phyloP scores from a whole-genome alignment of 495 filamentous ascomycete species.

The Paragyromitra xinjiangensis region DNA sequence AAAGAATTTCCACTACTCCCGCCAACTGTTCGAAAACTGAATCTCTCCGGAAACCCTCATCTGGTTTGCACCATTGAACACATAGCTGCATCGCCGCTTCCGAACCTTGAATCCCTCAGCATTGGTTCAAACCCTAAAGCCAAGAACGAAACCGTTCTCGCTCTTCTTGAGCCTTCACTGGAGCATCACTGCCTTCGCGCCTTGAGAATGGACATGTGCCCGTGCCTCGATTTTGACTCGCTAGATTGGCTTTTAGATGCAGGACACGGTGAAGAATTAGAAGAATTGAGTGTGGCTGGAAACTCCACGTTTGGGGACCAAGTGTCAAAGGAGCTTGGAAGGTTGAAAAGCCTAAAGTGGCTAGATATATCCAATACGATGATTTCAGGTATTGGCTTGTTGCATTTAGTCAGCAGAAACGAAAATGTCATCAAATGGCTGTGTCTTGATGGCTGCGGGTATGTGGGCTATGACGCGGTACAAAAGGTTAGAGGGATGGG shows the following conservation, averaged over 20 bases:
- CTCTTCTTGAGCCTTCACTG: slow-evolving; percentile 22
- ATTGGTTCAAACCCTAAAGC: slow-evolving; percentile 31
- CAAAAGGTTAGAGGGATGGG: slow-evolving; percentile 38
- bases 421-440: slow-evolving; percentile 41
- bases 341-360: slow-evolving; percentile 28
- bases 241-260: slow-evolving; percentile 39
- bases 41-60: slow-evolving; percentile 31
- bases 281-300: slow-evolving; percentile 37
- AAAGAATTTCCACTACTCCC: slow-evolving; percentile 37
- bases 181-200: slow-evolving; percentile 16
- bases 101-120: slow-evolving; percentile 20
- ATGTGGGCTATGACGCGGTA: slow-evolving; percentile 49
- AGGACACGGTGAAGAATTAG: slow-evolving; percentile 24
- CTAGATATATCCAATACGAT: slow-evolving; percentile 51
- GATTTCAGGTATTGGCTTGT: slow-evolving; percentile 48
- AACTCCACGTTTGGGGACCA: slow-evolving; percentile 48
- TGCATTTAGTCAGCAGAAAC: slow-evolving; percentile 35
- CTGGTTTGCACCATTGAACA: slow-evolving; percentile 3
- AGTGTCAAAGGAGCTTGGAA: slow-evolving; percentile 40
- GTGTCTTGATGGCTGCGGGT: slow-evolving; percentile 47
- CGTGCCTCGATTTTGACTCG: slow-evolving; percentile 36
- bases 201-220: slow-evolving; percentile 45
- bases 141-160: slow-evolving; percentile 17
- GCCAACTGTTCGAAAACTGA: slow-evolving; percentile 6
- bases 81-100: slow-evolving; percentile 41